Conservation (phyloP, 345 rosid species). For the Aquilaria sinensis region DNA sequence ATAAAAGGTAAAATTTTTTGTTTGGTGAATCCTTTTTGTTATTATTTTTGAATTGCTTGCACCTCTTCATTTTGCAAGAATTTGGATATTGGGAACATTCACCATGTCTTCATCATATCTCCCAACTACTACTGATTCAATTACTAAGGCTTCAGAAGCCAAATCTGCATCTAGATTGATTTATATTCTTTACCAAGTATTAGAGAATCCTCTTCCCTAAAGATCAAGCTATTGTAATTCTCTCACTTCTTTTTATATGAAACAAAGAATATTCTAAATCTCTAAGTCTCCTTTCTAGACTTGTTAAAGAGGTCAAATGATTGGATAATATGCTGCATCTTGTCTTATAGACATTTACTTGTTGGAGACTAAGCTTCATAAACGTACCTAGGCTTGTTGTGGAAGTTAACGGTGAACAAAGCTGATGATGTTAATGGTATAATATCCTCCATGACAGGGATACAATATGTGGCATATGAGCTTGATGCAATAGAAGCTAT, state of each 20-base stretch:
- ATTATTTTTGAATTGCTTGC: no score
- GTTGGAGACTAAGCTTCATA: slow-evolving; percentile 60
- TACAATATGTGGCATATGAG: slow-evolving; percentile 53
- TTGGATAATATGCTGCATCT: slow-evolving; percentile 69
- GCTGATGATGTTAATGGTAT: slow-evolving; percentile 69
- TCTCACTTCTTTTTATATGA: slow-evolving; percentile 60
- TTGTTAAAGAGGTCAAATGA: slow-evolving; percentile 67
- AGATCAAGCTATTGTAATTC: slow-evolving; percentile 52
- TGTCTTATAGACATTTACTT: slow-evolving; percentile 61
- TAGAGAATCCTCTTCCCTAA: slow-evolving; percentile 60
- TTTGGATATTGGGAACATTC: slow-evolving; percentile 8
- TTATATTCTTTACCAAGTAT: slow-evolving; percentile 43
- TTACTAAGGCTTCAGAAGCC: slow-evolving; percentile 53
- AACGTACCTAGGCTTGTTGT: slow-evolving; percentile 16
- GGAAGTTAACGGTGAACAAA: slow-evolving; percentile 73
- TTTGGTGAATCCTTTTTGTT: no score
- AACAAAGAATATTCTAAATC: slow-evolving; percentile 56
- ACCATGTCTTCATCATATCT: slow-evolving; percentile 36
- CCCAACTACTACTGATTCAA: slow-evolving; percentile 45
- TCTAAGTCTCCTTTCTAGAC: slow-evolving; percentile 37
- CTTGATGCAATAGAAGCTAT: slow-evolving; percentile 72
- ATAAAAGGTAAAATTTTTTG: no score
- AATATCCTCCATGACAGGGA: slow-evolving; percentile 64
- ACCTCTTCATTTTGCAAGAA: slow-evolving; percentile 17
- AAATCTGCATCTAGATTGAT: slow-evolving; percentile 39